Percentiles rank a stretch among this genome's conserved stretches.
Conservation (phyloP, 2,329 filamentous ascomycete species). For the Sordariomycetes sp. region DNA sequence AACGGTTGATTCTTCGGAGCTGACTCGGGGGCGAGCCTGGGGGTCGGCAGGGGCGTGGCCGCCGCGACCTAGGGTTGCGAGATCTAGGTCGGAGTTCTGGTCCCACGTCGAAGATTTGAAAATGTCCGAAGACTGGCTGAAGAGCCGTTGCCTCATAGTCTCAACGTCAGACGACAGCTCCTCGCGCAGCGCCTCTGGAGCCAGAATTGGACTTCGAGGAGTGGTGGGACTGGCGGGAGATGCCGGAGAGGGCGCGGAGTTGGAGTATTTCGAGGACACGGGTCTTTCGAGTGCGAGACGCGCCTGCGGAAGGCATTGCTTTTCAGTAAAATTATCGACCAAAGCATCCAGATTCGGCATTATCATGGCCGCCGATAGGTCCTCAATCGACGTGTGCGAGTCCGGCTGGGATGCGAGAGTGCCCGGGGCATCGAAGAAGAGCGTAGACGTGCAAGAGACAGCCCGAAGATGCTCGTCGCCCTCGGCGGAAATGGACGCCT, state of each 20-base stretch:
- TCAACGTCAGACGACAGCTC: not conserved
- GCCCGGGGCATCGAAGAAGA: not conserved
- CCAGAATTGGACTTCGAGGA: not conserved
- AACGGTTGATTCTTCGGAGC: not conserved
- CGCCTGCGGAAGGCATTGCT: not conserved
- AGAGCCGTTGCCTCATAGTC: not conserved
- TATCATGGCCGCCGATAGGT: not conserved
- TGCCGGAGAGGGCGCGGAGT: not conserved
- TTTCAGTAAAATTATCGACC: not conserved
- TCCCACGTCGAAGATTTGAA: not conserved
- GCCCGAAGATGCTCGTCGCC: not conserved
- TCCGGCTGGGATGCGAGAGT: not conserved
- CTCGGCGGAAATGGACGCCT: not conserved
- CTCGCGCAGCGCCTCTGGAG: not conserved
- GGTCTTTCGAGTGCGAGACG: not conserved
- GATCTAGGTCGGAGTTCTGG: not conserved
- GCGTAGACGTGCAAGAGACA: not conserved
- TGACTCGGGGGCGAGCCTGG: not conserved
- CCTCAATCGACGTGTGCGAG: not conserved
- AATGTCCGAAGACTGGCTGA: not conserved
- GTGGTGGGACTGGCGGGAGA: not conserved
- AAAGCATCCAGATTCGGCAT: not conserved
- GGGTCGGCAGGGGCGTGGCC: not conserved
- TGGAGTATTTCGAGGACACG: not conserved
- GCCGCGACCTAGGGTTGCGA: not conserved